A percentile compares a stretch with the other conserved stretches of the same genome.
Conservation (phyloP, 1,284 basidiomycete species). For the Ustilago tritici region DNA sequence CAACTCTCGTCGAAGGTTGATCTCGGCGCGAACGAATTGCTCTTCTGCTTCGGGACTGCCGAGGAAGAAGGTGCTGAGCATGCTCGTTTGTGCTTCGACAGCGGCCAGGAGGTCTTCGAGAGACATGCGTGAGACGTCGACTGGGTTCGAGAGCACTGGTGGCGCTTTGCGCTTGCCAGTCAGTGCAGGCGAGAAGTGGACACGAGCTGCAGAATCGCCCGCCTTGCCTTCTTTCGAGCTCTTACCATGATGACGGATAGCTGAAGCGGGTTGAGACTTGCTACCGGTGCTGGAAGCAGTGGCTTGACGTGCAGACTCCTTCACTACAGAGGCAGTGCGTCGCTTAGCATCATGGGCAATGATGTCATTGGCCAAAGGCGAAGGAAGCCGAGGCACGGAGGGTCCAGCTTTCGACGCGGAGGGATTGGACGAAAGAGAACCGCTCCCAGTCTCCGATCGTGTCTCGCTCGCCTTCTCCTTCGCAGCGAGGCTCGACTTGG, state of each 20-base stretch:
- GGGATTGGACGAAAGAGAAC: slow-evolving; percentile 19
- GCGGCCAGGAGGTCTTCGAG: slow-evolving; percentile 71
- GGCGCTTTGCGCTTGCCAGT: slow-evolving; percentile 65
- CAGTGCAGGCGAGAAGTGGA: slow-evolving; percentile 65
- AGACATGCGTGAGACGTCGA: slow-evolving; percentile 70
- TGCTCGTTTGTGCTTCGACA: slow-evolving; percentile 71
- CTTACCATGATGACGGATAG: slow-evolving; percentile 48
- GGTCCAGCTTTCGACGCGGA: slow-evolving; percentile 20
- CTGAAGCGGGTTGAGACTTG: slow-evolving; percentile 47
- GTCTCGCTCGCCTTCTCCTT: slow-evolving; percentile 28
- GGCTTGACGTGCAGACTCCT: neutral
- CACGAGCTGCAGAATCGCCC: slow-evolving; percentile 34
- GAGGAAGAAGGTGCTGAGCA: slow-evolving; percentile 69
- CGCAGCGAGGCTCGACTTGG: slow-evolving; percentile 24
- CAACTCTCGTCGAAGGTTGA: slow-evolving; percentile 71
- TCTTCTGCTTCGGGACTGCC: slow-evolving; percentile 72
- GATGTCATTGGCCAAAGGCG: slow-evolving; percentile 50
- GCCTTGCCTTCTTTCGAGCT: slow-evolving; percentile 39
- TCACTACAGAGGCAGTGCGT: slow-evolving; percentile 3
- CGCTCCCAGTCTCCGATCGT: slow-evolving; percentile 16
- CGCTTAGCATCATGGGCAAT: slow-evolving; percentile 16
- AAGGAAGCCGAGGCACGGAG: slow-evolving; percentile 34
- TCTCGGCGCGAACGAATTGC: slow-evolving; percentile 71
- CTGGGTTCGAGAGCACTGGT: slow-evolving; percentile 61
- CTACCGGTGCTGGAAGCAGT: slow-evolving; percentile 7